Conservation (phyloP, 306 rosid species). For the Oemleria cerasiformis region DNA sequence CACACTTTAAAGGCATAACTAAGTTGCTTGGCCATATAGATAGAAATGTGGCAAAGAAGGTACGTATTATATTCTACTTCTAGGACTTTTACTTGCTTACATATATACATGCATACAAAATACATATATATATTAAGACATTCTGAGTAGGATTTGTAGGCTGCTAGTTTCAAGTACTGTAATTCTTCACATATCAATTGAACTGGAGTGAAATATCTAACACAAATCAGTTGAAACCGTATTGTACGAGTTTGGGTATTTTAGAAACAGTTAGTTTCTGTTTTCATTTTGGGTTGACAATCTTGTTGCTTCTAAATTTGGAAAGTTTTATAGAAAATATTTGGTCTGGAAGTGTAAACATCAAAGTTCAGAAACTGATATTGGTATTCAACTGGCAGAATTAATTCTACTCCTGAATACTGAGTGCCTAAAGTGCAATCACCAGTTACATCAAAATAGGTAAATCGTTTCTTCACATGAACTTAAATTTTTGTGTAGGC, state of each 20-base stretch:
- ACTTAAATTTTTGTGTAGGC: constrained; percentile 54
- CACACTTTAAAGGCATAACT: constrained; percentile 57
- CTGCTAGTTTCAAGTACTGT: neutral
- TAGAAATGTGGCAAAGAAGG: constrained; percentile 64
- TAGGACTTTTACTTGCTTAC: neutral
- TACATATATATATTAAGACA: neutral
- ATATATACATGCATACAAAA: neutral
- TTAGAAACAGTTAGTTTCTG: neutral
- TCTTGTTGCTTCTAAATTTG: neutral
- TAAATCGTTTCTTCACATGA: neutral
- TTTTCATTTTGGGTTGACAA: neutral
- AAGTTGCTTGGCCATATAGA: constrained; percentile 62
- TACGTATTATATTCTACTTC: constrained; percentile 24
- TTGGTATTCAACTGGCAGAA: too few relatives aligned
- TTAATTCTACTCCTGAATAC: neutral
- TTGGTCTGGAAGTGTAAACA: neutral
- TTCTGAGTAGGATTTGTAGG: neutral
- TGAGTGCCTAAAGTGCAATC: neutral
- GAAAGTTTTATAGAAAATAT: neutral
- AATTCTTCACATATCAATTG: neutral
- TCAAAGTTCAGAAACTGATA: neutral
- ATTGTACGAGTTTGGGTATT: neutral
- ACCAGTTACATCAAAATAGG: neutral
- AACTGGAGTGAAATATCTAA: neutral
- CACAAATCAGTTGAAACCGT: neutral